Evolutionary conservation across 352 stramenopile genomes (phyloP).

Genomic region (Phytophthora idaei): DNA sequence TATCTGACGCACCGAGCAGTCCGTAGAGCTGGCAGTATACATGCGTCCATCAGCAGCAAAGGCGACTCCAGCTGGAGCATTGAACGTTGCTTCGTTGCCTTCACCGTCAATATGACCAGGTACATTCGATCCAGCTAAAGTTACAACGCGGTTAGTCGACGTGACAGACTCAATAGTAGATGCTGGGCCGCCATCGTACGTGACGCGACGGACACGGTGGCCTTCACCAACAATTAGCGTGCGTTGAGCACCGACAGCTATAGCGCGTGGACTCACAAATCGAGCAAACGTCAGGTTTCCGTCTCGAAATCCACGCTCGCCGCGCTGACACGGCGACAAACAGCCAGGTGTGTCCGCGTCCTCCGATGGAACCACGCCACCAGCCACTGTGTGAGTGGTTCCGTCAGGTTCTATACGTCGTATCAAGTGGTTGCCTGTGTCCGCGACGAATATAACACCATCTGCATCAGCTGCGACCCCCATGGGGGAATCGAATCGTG

Average conservation of each 20-base stretch:
- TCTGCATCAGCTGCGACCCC: conserved; percentile 83
- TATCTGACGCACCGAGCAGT: conserved; percentile 90
- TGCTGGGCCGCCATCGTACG: conserved; percentile 60
- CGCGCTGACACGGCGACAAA: conserved; percentile 87
- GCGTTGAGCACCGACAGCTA: conserved; percentile 80
- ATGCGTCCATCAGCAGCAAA: conserved; percentile 86
- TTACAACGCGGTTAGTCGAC: conserved; percentile 84
- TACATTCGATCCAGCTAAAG: conserved; percentile 85
- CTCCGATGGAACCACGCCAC: conserved; percentile 55
- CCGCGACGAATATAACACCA: conserved; percentile 93
- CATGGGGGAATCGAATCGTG: conserved; percentile 93
- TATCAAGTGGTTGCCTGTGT: conserved; percentile 96
- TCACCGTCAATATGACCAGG: conserved; percentile 84
- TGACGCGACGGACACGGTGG: conserved; percentile 88
- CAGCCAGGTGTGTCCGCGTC: conserved; percentile 85
- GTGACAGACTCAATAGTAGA: conserved; percentile 73
- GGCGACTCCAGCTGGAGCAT: conserved; percentile 87
- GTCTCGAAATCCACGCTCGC: conserved; percentile 88
- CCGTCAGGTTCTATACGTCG: conserved; percentile 77
- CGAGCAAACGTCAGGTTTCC: conserved; percentile 84
- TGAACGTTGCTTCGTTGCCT: conserved; percentile 88
- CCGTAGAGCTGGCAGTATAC: conserved; percentile 91
- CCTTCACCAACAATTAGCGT: conserved; percentile 92
- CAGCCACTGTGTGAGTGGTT: conserved; percentile 70
- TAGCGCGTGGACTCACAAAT: conserved; percentile 94